Conservation (phyloP, 495 filamentous ascomycete species). For the Pseudotulostoma volvatum region DNA sequence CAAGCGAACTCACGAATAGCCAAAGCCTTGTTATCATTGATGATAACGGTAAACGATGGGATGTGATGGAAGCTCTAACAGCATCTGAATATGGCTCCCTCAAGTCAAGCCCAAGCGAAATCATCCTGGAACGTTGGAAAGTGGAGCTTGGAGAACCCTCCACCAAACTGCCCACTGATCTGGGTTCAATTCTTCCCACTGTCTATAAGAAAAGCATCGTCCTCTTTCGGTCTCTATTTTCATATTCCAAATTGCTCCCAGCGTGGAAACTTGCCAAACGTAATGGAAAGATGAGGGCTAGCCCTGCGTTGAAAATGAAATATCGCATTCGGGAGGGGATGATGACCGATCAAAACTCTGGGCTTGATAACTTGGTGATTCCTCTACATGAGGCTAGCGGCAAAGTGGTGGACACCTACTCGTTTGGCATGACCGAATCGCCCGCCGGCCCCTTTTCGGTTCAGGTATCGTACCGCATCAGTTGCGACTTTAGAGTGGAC, state of each 20-base stretch:
- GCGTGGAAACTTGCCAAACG: conserved; percentile 74
- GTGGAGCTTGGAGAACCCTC: conserved; percentile 54
- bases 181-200: conserved; percentile 58
- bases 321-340: conserved; percentile 60
- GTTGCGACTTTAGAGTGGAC: conserved; percentile 81
- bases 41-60: conserved; percentile 78
- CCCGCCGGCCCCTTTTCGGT: conserved; percentile 73
- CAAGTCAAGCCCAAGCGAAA: conserved; percentile 35
- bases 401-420: conserved; percentile 56
- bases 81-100: conserved; percentile 30
- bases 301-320: conserved; percentile 48
- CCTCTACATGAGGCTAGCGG: conserved; percentile 52
- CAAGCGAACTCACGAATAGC: conserved; percentile 59
- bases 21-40: conserved; percentile 80
- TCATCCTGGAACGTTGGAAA: conserved; percentile 82
- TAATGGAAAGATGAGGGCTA: conserved; percentile 46
- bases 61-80: conserved; percentile 70
- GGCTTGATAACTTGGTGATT: conserved; percentile 48
- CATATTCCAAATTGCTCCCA: conserved; percentile 66
- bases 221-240: conserved; percentile 82
- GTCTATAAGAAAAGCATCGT: conserved; percentile 94
- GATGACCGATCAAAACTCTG: conserved; percentile 14
- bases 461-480: conserved; percentile 65
- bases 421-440: conserved; percentile 65
- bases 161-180: conserved; percentile 39